A percentile compares a stretch with the other conserved stretches of the same genome.
Evolutionary conservation across 768 basidiomycete species (phyloP).

Genomic region (Boletus rex-veris): DNA sequence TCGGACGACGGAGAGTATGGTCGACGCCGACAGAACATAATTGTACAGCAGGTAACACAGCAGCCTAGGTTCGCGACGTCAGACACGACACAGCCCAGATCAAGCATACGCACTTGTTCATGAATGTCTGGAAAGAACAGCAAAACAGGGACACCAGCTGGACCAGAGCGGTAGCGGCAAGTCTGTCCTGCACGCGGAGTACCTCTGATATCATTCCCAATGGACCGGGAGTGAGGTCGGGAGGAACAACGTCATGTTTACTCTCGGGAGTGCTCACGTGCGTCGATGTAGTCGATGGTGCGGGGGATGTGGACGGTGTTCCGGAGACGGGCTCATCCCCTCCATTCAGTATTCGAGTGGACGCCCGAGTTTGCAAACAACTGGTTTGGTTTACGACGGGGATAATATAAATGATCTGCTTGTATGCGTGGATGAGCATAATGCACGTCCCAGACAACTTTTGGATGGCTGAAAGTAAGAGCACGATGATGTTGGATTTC

Average conservation of each 20-base stretch:
- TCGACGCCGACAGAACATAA: constrained; percentile 48
- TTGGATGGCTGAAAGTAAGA: constrained; percentile 73
- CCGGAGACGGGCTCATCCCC: background rate
- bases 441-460: constrained; percentile 66
- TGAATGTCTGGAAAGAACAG: constrained; percentile 47
- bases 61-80: constrained; percentile 42
- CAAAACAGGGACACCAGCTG: constrained; percentile 46
- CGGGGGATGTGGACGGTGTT: constrained; percentile 22
- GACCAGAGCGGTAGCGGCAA: constrained; percentile 45
- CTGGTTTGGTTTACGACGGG: constrained; percentile 56
- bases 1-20: constrained; percentile 52
- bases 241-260: background rate
- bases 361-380: background rate
- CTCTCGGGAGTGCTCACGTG: constrained; percentile 6
- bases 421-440: constrained; percentile 64
- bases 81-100: constrained; percentile 1
- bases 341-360: background rate
- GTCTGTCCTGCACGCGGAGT: constrained; percentile 45
- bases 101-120: constrained; percentile 49
- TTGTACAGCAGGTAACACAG: constrained; percentile 64
- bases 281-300: constrained; percentile 24
- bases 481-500: constrained; percentile 57
- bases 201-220: constrained; percentile 50
- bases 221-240: constrained; percentile 40
- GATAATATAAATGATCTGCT: constrained; percentile 59